These are phyloP conservation scores for Lyophyllum shimeji DNA, from an alignment of 768 basidiomycete genomes.

Conservation along the genomic window DNA sequence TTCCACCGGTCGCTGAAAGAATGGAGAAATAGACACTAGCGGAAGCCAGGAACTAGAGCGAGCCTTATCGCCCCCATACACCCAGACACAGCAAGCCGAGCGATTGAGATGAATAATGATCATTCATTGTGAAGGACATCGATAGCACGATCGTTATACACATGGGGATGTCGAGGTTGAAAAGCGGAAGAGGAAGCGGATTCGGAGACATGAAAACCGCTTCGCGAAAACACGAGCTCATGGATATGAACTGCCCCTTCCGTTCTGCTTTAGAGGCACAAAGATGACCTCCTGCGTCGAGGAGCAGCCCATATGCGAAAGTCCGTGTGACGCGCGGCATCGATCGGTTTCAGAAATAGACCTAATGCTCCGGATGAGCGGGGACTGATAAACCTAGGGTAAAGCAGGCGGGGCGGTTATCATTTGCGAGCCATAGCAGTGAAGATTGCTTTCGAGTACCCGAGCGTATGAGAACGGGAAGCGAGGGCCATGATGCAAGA, in stretches of 20 bases:
- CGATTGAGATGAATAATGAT: background rate
- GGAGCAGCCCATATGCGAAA: background rate
- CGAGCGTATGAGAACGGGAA: background rate
- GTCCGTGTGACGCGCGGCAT: background rate
- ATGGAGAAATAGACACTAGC: background rate
- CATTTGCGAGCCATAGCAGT: background rate
- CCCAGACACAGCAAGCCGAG: background rate
- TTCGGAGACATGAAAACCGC: background rate
- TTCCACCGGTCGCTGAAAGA: background rate
- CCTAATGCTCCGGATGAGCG: background rate
- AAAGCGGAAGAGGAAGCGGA: background rate
- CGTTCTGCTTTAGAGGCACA: background rate
- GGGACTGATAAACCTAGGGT: background rate
- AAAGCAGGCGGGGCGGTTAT: slow-evolving; percentile 2
- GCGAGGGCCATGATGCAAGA: background rate
- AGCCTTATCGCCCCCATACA: background rate
- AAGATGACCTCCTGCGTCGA: background rate
- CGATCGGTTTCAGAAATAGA: slow-evolving; percentile 13
- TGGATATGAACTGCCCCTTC: background rate
- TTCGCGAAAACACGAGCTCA: background rate
- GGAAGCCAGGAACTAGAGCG: background rate
- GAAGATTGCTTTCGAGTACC: background rate
- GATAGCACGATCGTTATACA: background rate
- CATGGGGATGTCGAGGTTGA: background rate
- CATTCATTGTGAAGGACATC: background rate